Evolutionary conservation across 192 early-diverging fungal species (phyloP).

Genomic region (Podila clonocystis): DNA sequence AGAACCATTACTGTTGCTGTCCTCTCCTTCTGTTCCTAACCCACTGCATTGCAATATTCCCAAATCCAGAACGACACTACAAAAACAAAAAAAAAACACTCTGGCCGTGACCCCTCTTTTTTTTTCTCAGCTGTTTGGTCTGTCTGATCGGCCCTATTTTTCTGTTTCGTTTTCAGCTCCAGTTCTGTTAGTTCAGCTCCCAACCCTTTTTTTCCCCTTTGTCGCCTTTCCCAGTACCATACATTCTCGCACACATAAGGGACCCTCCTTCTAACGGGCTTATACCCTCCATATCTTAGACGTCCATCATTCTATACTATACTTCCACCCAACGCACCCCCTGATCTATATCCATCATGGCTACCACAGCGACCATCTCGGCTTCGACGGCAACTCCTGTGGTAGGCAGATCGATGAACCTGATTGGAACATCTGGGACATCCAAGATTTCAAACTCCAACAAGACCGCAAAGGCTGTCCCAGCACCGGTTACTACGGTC

Average conservation of each 20-base stretch:
- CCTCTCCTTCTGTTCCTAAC: no score
- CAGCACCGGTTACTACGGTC: neutral
- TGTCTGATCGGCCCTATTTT: neutral
- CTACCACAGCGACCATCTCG: slow-evolving; percentile 53
- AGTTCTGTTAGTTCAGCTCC: neutral
- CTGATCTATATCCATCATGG: slow-evolving; percentile 23
- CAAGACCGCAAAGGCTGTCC: slow-evolving; percentile 1
- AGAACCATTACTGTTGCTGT: no score
- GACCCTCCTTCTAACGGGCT: no score
- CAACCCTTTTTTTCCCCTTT: no score
- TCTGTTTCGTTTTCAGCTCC: neutral
- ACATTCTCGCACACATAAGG: no score
- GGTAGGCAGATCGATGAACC: slow-evolving; percentile 52
- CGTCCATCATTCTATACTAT: neutral
- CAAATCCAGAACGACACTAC: neutral
- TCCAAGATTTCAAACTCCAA: slow-evolving; percentile 1
- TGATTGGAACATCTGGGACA: slow-evolving; percentile 28
- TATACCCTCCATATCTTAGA: neutral
- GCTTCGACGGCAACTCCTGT: slow-evolving; percentile 40
- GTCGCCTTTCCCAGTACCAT: no score
- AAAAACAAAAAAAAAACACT: neutral
- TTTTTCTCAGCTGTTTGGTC: neutral
- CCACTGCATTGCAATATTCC: no score
- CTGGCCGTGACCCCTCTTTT: neutral
- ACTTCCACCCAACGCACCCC: neutral